A percentile compares a stretch with the other conserved stretches of the same genome.
These are phyloP conservation scores for Micractinium sp. DNA, from an alignment of 139 green algal genomes.

Conservation along the genomic window DNA sequence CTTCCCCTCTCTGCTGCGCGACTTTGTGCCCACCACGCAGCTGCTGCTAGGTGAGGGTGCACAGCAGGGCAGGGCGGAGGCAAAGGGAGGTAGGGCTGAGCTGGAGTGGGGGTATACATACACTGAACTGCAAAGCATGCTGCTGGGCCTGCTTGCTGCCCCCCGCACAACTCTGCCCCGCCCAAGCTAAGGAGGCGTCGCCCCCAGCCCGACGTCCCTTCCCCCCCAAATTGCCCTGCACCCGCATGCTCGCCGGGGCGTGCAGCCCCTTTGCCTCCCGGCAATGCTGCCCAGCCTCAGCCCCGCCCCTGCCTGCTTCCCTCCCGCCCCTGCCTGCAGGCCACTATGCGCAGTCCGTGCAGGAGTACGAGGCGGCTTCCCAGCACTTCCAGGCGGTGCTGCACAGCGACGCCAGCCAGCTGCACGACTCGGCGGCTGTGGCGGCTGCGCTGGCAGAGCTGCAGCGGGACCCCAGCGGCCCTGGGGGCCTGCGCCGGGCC, in stretches of 20 bases:
- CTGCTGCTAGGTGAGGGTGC: conserved; percentile 32
- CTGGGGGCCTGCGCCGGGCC: background rate
- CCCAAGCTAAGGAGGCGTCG: too few species aligned
- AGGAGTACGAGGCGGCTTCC: conserved; percentile 11
- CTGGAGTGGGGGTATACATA: too few species aligned
- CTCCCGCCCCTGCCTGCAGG: background rate
- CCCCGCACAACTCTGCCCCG: too few species aligned
- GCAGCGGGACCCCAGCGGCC: background rate
- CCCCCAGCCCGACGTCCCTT: too few species aligned
- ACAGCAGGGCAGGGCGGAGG: background rate
- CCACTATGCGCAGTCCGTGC: conserved; percentile 37
- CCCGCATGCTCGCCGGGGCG: too few species aligned
- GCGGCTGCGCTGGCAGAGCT: conserved; percentile 41
- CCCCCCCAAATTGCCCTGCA: too few species aligned
- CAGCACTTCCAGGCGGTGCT: conserved; percentile 24
- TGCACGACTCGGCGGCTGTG: conserved; percentile 26
- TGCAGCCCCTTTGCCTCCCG: too few species aligned
- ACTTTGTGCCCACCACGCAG: conserved; percentile 9
- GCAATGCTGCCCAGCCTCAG: too few species aligned
- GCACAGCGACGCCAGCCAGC: background rate
- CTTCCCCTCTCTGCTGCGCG: conserved; percentile 28
- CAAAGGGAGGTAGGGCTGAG: too few species aligned
- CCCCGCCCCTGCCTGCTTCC: background rate
- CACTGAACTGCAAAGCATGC: too few species aligned
- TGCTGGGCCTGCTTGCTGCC: too few species aligned